A percentile compares a stretch with the other conserved stretches of the same genome.
These are phyloP conservation scores for Lunasporangiospora selenospora DNA, from an alignment of 192 early-diverging fungal species.

Conservation along the genomic window DNA sequence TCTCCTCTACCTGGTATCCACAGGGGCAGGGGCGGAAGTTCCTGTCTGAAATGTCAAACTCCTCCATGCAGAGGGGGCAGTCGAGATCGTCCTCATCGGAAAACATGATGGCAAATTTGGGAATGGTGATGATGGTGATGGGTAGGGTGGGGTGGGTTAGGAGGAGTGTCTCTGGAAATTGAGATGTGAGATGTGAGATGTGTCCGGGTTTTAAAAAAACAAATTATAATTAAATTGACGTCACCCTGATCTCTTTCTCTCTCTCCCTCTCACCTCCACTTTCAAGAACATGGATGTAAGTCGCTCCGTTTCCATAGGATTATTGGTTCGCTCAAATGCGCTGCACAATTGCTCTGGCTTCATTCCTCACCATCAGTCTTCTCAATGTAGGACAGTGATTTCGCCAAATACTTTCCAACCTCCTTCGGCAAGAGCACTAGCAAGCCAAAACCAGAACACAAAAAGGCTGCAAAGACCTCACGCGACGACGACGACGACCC, in stretches of 20 bases:
- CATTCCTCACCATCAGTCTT: too few relatives aligned
- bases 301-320: too few relatives aligned
- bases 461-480: slow-evolving; percentile 2
- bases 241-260: too few relatives aligned
- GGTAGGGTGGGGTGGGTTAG: too few relatives aligned
- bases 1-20: slow-evolving; percentile 93
- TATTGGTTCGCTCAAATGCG: too few relatives aligned
- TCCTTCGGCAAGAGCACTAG: slow-evolving; percentile 49
- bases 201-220: too few relatives aligned
- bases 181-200: too few relatives aligned
- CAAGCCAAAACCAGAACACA: slow-evolving; percentile 12
- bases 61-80: slow-evolving; percentile 99
- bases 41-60: slow-evolving; percentile 95
- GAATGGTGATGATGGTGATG: too few relatives aligned
- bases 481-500: slow-evolving; percentile 46
- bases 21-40: slow-evolving; percentile 98
- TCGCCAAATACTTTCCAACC: slow-evolving; percentile 53
- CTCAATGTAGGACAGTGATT: slow-evolving; percentile 55
- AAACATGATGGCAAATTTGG: slow-evolving; percentile 47
- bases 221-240: not conserved
- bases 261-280: too few relatives aligned
- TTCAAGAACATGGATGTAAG: slow-evolving; percentile 29
- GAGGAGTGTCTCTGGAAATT: not conserved
- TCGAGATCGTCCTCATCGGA: slow-evolving; percentile 92
- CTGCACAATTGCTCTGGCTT: too few relatives aligned